Percentiles rank a stretch among this genome's conserved stretches.
phyloP scores from a whole-genome alignment of 2,329 filamentous ascomycete genomes.

The Dactylellina cionopaga region DNA sequence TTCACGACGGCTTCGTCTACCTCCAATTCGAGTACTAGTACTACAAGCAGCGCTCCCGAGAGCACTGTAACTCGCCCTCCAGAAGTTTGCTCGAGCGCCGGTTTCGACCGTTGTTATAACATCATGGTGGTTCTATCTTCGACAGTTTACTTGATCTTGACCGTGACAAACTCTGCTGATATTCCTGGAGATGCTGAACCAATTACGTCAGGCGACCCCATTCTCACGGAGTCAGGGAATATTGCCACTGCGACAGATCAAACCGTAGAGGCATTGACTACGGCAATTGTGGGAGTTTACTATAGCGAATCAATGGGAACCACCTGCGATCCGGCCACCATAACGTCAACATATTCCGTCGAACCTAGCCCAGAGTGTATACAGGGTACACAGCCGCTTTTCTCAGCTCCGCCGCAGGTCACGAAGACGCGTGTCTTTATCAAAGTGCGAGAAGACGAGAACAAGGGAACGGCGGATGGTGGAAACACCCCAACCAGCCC shows the following conservation, averaged over 20 bases:
- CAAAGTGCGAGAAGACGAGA: slow-evolving; percentile 44
- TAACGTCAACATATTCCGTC: slow-evolving; percentile 27
- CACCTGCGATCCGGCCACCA: slow-evolving; percentile 10
- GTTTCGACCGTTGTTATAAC: slow-evolving; percentile 21
- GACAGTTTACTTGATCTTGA: slow-evolving; percentile 47
- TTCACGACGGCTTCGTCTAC: not conserved
- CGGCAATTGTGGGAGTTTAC: slow-evolving; percentile 6
- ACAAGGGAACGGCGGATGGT: slow-evolving; percentile 24
- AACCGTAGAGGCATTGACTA: slow-evolving; percentile 3
- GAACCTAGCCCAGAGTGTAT: slow-evolving; percentile 33
- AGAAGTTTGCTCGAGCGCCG: slow-evolving; percentile 20
- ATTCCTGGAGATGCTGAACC: slow-evolving; percentile 11
- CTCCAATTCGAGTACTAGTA: slow-evolving; percentile 16
- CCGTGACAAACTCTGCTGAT: slow-evolving; percentile 10
- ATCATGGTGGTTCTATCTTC: slow-evolving; percentile 20
- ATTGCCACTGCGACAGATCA: slow-evolving; percentile 21
- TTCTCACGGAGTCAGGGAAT: slow-evolving; percentile 33
- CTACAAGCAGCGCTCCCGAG: slow-evolving; percentile 6
- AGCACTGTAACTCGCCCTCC: slow-evolving; percentile 14
- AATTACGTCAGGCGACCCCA: slow-evolving; percentile 48
- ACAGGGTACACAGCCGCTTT: not conserved
- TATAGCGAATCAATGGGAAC: slow-evolving; percentile 24
- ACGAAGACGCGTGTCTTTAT: slow-evolving; percentile 44
- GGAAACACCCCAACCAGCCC: not conserved
- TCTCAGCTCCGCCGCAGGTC: slow-evolving; percentile 6